Evolutionary conservation across 2,329 filamentous ascomycete species (phyloP).

Genomic region (Aspergillus clavatus): DNA sequence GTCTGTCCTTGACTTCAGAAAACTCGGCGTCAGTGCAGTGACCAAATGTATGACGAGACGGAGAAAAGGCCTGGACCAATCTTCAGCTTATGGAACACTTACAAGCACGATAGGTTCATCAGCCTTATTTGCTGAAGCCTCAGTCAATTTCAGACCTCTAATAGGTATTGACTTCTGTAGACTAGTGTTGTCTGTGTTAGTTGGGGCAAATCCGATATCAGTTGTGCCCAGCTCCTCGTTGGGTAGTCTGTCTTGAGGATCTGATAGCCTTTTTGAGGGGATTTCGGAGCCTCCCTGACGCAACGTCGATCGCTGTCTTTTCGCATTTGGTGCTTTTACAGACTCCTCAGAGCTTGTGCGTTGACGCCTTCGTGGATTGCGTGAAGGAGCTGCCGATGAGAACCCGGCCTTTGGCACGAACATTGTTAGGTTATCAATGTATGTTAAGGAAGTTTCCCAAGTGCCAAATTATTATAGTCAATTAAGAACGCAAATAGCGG

Average conservation of each 20-base stretch:
- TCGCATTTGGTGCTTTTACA: constrained; percentile 42
- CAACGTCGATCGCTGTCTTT: constrained; percentile 44
- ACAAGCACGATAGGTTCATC: constrained; percentile 38
- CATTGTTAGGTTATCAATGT: constrained; percentile 23
- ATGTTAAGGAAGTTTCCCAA: neutral
- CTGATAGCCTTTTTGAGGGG: constrained; percentile 15
- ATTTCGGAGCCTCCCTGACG: constrained; percentile 33
- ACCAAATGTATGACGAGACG: neutral
- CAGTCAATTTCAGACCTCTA: constrained; percentile 35
- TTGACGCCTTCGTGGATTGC: constrained; percentile 37
- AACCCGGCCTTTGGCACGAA: constrained; percentile 34
- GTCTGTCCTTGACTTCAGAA: constrained; percentile 67
- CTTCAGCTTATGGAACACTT: constrained; percentile 4
- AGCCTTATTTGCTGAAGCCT: constrained; percentile 26
- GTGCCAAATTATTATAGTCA: too few species aligned
- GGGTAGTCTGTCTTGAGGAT: constrained; percentile 13
- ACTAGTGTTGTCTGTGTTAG: constrained; percentile 14
- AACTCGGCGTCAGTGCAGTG: constrained; percentile 8
- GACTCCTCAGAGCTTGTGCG: constrained; percentile 43
- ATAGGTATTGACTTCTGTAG: constrained; percentile 32
- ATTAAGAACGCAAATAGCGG: too few species aligned
- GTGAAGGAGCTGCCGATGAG: constrained; percentile 24
- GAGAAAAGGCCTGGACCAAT: neutral
- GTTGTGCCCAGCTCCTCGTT: constrained; percentile 11
- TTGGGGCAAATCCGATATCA: constrained; percentile 10